phyloP scores from a whole-genome alignment of 2,329 filamentous ascomycete genomes.

The Aspergillus terreus region DNA sequence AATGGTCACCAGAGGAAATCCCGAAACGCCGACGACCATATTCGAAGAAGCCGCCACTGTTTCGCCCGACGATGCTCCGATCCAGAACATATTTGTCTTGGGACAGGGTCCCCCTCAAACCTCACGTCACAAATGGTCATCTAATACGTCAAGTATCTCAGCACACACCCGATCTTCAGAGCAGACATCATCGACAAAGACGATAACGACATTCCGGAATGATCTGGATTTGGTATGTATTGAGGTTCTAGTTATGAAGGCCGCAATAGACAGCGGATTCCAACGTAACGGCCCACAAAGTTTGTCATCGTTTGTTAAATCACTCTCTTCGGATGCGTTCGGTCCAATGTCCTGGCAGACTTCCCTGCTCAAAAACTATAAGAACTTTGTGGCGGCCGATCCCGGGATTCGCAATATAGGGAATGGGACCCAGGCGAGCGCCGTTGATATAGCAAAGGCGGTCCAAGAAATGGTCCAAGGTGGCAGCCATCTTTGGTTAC shows the following conservation, averaged over 20 bases:
- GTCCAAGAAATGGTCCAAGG: conserved; percentile 71
- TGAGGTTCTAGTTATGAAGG: conserved; percentile 76
- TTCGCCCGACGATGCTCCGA: conserved; percentile 72
- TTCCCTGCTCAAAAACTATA: conserved; percentile 72
- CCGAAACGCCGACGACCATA: conserved; percentile 90
- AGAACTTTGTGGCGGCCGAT: conserved; percentile 72
- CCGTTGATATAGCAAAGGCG: conserved; percentile 74
- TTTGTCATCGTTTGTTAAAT: conserved; percentile 72
- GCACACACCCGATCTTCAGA: conserved; percentile 67
- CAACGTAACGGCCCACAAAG: conserved; percentile 56
- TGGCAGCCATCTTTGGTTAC: conserved; percentile 72
- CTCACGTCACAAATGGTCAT: conserved; percentile 61
- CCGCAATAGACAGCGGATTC: conserved; percentile 81
- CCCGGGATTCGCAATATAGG: conserved; percentile 55
- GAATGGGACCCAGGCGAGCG: conserved; percentile 39
- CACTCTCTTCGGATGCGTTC: conserved; percentile 72
- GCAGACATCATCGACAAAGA: conserved; percentile 45
- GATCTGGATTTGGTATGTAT: conserved; percentile 74
- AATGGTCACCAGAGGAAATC: conserved; percentile 39
- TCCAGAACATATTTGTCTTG: conserved; percentile 85
- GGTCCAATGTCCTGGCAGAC: conserved; percentile 68
- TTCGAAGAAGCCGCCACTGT: conserved; percentile 89
- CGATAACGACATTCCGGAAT: conserved; percentile 51
- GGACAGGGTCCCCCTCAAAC: conserved; percentile 62
- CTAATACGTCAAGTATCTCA: conserved; percentile 72